A percentile compares a stretch with the other conserved stretches of the same genome.
These are phyloP conservation scores for Daldinia childiae DNA, from an alignment of 495 filamentous ascomycete genomes.

Conservation along the genomic window DNA sequence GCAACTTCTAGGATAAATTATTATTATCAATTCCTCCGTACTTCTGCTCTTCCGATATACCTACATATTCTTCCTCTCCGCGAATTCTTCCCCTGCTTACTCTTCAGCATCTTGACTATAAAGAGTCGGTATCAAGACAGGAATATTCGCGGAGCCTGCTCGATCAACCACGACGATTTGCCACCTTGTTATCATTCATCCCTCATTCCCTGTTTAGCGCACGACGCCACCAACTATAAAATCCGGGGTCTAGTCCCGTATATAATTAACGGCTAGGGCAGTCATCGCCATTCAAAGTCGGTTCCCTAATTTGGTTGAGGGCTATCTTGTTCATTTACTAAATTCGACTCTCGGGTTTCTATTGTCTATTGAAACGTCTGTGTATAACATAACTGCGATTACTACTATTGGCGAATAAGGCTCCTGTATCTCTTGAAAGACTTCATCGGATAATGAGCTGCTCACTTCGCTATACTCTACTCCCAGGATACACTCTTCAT, in stretches of 20 bases:
- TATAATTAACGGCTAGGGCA: not conserved
- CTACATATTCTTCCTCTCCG: conserved; percentile 7
- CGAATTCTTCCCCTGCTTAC: conserved; percentile 23
- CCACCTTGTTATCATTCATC: conserved; percentile 10
- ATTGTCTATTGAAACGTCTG: not conserved
- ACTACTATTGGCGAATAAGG: not conserved
- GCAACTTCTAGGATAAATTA: conserved; percentile 25
- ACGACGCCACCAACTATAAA: conserved; percentile 14
- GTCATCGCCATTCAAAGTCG: not conserved
- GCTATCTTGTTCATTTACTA: conserved; percentile 1
- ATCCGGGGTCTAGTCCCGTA: not conserved
- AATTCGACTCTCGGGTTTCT: not conserved
- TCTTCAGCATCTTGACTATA: conserved; percentile 5
- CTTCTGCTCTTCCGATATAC: conserved; percentile 11
- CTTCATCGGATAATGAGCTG: conserved; percentile 18
- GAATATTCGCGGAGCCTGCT: conserved; percentile 19
- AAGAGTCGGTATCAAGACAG: conserved; percentile 17
- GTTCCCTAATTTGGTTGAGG: not conserved
- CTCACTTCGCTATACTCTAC: conserved; percentile 4
- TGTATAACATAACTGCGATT: not conserved
- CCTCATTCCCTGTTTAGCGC: conserved; percentile 11
- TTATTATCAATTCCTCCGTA: conserved; percentile 11
- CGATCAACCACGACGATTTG: conserved; percentile 13
- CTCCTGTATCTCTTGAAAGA: not conserved
- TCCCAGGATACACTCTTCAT: conserved; percentile 4